phyloP scores from a whole-genome alignment of 2,329 filamentous ascomycete species.

The Colletotrichum lentis region DNA sequence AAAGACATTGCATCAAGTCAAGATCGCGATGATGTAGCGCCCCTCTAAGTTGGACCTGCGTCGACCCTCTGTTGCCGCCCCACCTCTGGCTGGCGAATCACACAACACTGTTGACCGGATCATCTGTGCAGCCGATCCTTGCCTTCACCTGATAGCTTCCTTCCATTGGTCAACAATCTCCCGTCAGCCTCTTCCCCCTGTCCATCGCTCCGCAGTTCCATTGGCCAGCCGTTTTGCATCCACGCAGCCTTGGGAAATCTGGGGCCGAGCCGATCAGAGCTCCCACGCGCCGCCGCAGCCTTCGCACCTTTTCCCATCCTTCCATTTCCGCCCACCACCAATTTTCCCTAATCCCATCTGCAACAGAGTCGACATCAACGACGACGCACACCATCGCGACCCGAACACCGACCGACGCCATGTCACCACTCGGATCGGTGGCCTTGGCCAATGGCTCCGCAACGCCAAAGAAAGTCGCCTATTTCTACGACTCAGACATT shows the following conservation, averaged over 20 bases:
- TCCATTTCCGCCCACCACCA: constrained; percentile 22
- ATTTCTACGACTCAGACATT: constrained; percentile 98
- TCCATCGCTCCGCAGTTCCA: constrained; percentile 1
- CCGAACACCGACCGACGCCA: constrained; percentile 28
- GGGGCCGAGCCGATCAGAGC: constrained; percentile 37
- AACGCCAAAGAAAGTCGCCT: constrained; percentile 83
- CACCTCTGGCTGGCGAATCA: constrained; percentile 8
- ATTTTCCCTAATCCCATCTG: constrained; percentile 4
- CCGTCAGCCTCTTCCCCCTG: constrained; percentile 17
- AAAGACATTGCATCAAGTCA: too few relatives aligned
- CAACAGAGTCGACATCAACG: not conserved
- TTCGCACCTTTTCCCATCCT: constrained; percentile 32
- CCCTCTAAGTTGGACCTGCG: constrained; percentile 3
- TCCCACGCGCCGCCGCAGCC: constrained; percentile 35
- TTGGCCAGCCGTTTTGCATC: constrained; percentile 15
- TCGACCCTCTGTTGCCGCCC: not conserved
- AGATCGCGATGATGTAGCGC: not conserved
- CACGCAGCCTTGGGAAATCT: constrained; percentile 38
- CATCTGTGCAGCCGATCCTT: constrained; percentile 1
- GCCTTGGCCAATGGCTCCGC: constrained; percentile 55
- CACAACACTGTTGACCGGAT: constrained; percentile 26
- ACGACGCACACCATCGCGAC: constrained; percentile 2
- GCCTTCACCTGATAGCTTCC: not conserved
- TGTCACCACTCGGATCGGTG: constrained; percentile 51
- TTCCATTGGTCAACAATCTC: constrained; percentile 16